phyloP scores from a whole-genome alignment of 2,329 filamentous ascomycete genomes.

The Claviceps spartinae region DNA sequence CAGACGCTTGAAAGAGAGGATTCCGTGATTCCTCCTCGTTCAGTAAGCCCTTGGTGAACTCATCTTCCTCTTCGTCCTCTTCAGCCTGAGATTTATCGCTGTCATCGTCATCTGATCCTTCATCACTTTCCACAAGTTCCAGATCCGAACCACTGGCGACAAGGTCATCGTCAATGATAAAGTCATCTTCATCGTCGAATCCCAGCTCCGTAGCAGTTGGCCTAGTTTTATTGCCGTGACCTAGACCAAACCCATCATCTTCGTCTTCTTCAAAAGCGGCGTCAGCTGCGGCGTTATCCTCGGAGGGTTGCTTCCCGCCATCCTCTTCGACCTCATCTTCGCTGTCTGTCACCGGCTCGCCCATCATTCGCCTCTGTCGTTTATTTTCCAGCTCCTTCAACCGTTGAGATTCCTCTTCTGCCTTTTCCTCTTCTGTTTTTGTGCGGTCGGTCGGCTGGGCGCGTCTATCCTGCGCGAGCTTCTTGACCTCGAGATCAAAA shows the following conservation, averaged over 20 bases:
- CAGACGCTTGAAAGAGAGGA: conserved; percentile 31
- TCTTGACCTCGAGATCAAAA: conserved; percentile 72
- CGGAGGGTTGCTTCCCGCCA: conserved; percentile 22
- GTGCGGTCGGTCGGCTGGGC: conserved; percentile 77
- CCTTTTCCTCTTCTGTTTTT: conserved; percentile 80
- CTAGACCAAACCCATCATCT: conserved; percentile 45
- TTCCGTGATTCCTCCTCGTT: conserved; percentile 43
- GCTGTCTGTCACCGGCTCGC: conserved; percentile 56
- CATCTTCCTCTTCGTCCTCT: conserved; percentile 41
- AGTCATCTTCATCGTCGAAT: conserved; percentile 90
- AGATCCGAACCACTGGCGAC: conserved; percentile 67
- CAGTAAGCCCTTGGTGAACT: conserved; percentile 58
- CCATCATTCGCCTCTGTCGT: conserved; percentile 73
- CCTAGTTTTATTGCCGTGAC: conserved; percentile 41
- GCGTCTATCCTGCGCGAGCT: conserved; percentile 71
- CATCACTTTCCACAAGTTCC: conserved; percentile 41
- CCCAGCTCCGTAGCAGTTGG: conserved; percentile 50
- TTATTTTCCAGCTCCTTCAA: conserved; percentile 73
- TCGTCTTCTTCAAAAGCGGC: conserved; percentile 28
- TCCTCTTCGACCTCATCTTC: conserved; percentile 39
- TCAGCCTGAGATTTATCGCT: conserved; percentile 21
- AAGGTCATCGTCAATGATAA: conserved; percentile 77
- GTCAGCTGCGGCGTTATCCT: conserved; percentile 16
- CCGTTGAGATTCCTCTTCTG: conserved; percentile 60
- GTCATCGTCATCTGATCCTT: conserved; percentile 35